Conservation (phyloP, 148 eudicot species). For the Rhododendron molle region DNA sequence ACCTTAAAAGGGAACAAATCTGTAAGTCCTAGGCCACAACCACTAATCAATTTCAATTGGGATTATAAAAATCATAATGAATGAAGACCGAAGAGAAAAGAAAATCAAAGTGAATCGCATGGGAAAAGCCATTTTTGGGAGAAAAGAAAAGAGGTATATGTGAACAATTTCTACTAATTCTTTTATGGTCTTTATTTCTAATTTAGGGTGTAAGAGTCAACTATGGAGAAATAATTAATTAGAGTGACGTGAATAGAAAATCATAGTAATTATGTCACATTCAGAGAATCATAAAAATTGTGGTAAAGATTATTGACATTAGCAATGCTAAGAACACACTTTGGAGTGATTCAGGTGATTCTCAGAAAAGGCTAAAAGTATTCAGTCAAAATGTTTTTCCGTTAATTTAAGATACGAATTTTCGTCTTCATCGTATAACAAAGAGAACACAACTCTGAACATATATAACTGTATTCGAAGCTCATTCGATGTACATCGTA, state of each 20-base stretch:
- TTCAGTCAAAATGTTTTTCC: neutral
- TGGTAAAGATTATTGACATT: neutral
- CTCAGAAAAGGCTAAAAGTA: neutral
- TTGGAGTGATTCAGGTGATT: neutral
- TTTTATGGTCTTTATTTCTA: neutral
- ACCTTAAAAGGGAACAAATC: no score
- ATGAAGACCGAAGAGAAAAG: neutral
- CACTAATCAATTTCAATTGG: no score
- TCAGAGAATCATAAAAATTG: neutral
- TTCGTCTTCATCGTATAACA: neutral
- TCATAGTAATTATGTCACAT: neutral
- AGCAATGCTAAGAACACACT: neutral
- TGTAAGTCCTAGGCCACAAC: no score
- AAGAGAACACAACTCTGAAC: no score
- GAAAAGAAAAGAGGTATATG: neutral
- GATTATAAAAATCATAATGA: no score
- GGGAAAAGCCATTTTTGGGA: neutral
- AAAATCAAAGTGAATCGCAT: neutral
- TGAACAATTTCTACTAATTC: neutral
- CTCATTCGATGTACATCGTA: neutral
- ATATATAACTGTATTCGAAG: no score
- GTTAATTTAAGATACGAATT: neutral
- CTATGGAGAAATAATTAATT: no score
- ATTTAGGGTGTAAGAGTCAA: neutral
- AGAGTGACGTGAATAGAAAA: neutral